Conservation (phyloP, 164 flowering plant genomes). For the Vitis labrusca region DNA sequence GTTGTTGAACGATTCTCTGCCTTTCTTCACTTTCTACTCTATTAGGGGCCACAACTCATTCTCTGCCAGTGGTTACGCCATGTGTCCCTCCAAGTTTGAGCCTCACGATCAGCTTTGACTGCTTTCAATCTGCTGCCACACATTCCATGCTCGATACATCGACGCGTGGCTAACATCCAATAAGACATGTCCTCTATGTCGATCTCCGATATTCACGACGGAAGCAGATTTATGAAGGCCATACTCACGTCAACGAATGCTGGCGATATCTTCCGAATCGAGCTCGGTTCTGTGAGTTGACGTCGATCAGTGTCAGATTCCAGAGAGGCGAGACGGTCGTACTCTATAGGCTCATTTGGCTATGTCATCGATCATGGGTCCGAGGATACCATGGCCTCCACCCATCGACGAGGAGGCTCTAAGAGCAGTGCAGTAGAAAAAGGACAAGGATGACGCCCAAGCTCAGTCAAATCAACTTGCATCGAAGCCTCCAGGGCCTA, state of each 20-base stretch:
- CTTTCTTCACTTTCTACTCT: slow-evolving; percentile 52
- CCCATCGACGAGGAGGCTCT: too few relatives aligned
- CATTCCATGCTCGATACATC: slow-evolving; percentile 73
- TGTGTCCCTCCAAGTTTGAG: slow-evolving; percentile 78
- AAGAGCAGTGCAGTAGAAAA: too few relatives aligned
- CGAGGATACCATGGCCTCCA: neutral
- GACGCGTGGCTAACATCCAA: slow-evolving; percentile 76
- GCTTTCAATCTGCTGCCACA: slow-evolving; percentile 84
- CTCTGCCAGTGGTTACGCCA: slow-evolving; percentile 65
- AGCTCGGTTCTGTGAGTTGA: slow-evolving; percentile 77
- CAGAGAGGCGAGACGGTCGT: slow-evolving; percentile 4
- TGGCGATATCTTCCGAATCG: slow-evolving; percentile 54
- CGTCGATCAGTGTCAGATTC: slow-evolving; percentile 17
- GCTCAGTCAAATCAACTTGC: too few relatives aligned
- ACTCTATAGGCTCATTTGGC: too few relatives aligned
- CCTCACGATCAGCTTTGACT: slow-evolving; percentile 67
- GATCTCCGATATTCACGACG: slow-evolving; percentile 54
- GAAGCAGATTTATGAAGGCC: slow-evolving; percentile 43
- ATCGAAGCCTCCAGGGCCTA: too few relatives aligned
- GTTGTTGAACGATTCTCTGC: slow-evolving; percentile 47
- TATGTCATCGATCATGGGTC: too few relatives aligned
- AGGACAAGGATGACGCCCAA: too few relatives aligned
- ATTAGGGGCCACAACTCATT: slow-evolving; percentile 32
- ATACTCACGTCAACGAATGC: slow-evolving; percentile 9
- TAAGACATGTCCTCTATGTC: slow-evolving; percentile 83